A percentile compares a stretch with the other conserved stretches of the same genome.
phyloP scores from a whole-genome alignment of 1,139 yeast species.

The Yamadazyma atmosphaerica region DNA sequence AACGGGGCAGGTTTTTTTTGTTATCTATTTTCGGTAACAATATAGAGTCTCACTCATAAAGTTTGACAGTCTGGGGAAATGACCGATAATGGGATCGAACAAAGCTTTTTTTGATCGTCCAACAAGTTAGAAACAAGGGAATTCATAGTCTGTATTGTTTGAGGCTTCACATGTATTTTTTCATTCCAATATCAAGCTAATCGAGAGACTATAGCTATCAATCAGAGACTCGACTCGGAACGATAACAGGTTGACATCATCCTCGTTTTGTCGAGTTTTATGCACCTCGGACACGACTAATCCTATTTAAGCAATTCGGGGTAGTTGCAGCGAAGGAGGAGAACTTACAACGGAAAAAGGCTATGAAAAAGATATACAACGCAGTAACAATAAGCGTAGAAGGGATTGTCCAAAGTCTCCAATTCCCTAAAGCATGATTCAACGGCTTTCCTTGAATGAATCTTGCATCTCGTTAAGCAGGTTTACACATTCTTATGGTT shows the following conservation, averaged over 20 bases:
- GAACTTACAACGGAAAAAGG: background rate
- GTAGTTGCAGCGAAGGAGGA: constrained; percentile 1
- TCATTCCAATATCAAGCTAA: too few species aligned
- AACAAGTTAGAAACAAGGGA: too few species aligned
- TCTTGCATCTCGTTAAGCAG: too few species aligned
- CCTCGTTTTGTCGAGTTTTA: background rate
- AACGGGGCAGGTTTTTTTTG: background rate
- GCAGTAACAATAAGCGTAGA: too few species aligned
- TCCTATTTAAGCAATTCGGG: background rate
- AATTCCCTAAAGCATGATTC: too few species aligned
- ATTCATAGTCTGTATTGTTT: too few species aligned
- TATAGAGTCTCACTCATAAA: background rate
- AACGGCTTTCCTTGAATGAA: too few species aligned
- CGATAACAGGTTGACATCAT: background rate
- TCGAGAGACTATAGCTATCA: background rate
- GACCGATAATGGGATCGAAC: too few species aligned
- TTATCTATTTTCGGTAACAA: background rate
- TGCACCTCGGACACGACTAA: background rate
- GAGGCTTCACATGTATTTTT: too few species aligned
- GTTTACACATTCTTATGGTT: too few species aligned
- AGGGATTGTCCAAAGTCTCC: too few species aligned
- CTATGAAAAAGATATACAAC: background rate
- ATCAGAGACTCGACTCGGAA: background rate
- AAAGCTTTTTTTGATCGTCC: too few species aligned
- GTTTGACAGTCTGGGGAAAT: background rate